Percentiles rank a stretch among this genome's conserved stretches.
These are phyloP conservation scores for Schizonepeta tenuifolia DNA, from an alignment of 257 asterid genomes.

Conservation along the genomic window DNA sequence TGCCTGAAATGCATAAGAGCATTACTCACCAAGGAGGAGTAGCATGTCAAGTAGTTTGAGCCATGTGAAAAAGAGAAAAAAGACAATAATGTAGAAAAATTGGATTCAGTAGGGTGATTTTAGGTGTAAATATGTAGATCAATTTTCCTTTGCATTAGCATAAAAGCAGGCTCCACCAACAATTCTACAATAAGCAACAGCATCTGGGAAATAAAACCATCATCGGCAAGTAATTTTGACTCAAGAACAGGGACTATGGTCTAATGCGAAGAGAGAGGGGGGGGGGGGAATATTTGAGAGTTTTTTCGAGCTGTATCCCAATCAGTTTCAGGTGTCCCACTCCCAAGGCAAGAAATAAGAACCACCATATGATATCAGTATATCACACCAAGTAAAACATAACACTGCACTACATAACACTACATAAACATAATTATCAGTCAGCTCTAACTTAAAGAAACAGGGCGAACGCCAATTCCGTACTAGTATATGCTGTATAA, in stretches of 20 bases:
- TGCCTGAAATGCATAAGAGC: slow-evolving; percentile 57
- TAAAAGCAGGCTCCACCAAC: slow-evolving; percentile 11
- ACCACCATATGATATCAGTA: slow-evolving; percentile 31
- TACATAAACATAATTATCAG: too few species aligned
- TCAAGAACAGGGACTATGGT: slow-evolving; percentile 23
- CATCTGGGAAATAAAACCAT: slow-evolving; percentile 27
- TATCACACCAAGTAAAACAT: slow-evolving; percentile 26
- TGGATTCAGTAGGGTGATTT: slow-evolving; percentile 5
- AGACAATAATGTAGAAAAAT: slow-evolving; percentile 15
- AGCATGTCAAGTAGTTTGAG: slow-evolving; percentile 24
- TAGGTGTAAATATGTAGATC: slow-evolving; percentile 21
- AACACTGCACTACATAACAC: not conserved
- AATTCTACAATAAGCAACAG: slow-evolving; percentile 26
- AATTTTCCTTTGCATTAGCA: slow-evolving; percentile 14
- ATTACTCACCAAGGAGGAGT: slow-evolving; percentile 33
- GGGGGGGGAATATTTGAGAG: not conserved
- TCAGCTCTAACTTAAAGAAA: slow-evolving; percentile 16
- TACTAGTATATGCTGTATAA: slow-evolving; percentile 12
- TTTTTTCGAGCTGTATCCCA: slow-evolving; percentile 3
- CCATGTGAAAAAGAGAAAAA: slow-evolving; percentile 28
- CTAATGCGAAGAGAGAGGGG: not conserved
- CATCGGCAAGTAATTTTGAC: slow-evolving; percentile 25
- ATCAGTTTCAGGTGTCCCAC: slow-evolving; percentile 24
- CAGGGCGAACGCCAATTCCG: slow-evolving; percentile 6
- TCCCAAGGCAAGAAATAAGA: slow-evolving; percentile 21